Evolutionary conservation across 225 moss, liverwort and hornwort genomes (phyloP).

Genomic region (Sphagnum contortum): DNA sequence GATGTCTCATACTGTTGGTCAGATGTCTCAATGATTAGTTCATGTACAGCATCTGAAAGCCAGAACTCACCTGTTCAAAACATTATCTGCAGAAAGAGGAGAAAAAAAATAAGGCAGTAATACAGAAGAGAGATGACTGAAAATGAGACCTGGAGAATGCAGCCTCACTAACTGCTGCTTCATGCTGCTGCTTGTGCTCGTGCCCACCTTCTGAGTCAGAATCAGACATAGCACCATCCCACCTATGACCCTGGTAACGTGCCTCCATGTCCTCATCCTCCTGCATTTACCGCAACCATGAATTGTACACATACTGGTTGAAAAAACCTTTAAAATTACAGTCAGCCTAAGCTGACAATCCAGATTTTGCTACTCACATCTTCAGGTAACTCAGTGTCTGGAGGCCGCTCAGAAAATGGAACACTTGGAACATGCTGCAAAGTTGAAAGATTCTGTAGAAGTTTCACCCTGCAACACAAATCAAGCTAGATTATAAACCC

Average conservation of each 20-base stretch:
- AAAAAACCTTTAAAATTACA: too few species aligned
- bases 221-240: slow-evolving; percentile 48
- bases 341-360: too few species aligned
- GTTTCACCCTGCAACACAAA: slow-evolving; percentile 23
- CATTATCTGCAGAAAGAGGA: too few species aligned
- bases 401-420: slow-evolving; percentile 38
- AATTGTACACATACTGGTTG: too few species aligned
- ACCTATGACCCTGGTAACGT: slow-evolving; percentile 45
- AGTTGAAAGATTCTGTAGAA: slow-evolving; percentile 39
- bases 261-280: slow-evolving; percentile 54
- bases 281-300: slow-evolving; percentile 13
- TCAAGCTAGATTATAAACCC: too few species aligned
- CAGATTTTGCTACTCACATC: slow-evolving; percentile 14
- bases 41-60: neutral
- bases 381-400: slow-evolving; percentile 37
- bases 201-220: slow-evolving; percentile 53
- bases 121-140: neutral
- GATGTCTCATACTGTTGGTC: neutral
- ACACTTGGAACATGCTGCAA: slow-evolving; percentile 38
- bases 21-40: neutral
- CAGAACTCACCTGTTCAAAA: too few species aligned
- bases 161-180: slow-evolving; percentile 32
- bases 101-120: neutral
- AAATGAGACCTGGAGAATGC: slow-evolving; percentile 43
- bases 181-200: slow-evolving; percentile 32